These are phyloP conservation scores for Brassica hybrid DNA, from an alignment of 441 rosid genomes.

Conservation along the genomic window DNA sequence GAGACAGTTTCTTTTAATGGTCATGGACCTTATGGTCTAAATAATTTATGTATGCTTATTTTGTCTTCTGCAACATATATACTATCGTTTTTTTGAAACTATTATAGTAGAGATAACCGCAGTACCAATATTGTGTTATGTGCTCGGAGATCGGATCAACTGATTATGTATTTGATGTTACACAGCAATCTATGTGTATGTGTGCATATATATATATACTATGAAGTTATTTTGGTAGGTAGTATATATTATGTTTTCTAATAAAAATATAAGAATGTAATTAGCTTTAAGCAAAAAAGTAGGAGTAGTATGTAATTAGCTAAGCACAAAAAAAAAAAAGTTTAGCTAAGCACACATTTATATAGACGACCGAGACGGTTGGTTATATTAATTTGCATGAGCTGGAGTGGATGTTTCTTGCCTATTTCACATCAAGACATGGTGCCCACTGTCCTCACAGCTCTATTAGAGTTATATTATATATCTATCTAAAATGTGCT, in stretches of 20 bases:
- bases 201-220: background rate
- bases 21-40: constrained; percentile 5
- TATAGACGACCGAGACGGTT: constrained; percentile 19
- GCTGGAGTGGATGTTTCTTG: constrained; percentile 37
- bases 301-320: too few species aligned
- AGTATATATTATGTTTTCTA: background rate
- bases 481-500: constrained; percentile 30
- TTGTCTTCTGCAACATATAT: background rate
- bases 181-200: background rate
- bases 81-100: background rate
- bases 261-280: background rate
- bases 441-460: constrained; percentile 37
- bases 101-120: background rate
- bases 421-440: constrained; percentile 40
- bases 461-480: constrained; percentile 14
- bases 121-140: background rate
- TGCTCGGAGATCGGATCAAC: background rate
- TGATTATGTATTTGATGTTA: background rate
- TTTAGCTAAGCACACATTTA: constrained; percentile 34
- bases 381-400: constrained; percentile 39
- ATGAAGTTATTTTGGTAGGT: background rate
- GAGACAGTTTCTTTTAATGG: background rate
- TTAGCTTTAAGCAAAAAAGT: background rate
- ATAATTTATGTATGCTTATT: background rate
- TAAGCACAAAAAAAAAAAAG: too few species aligned